A percentile compares a stretch with the other conserved stretches of the same genome.
Evolutionary conservation across 2,329 filamentous ascomycete genomes (phyloP).

Genomic region (Immersiporthe knoxdaviesiana): DNA sequence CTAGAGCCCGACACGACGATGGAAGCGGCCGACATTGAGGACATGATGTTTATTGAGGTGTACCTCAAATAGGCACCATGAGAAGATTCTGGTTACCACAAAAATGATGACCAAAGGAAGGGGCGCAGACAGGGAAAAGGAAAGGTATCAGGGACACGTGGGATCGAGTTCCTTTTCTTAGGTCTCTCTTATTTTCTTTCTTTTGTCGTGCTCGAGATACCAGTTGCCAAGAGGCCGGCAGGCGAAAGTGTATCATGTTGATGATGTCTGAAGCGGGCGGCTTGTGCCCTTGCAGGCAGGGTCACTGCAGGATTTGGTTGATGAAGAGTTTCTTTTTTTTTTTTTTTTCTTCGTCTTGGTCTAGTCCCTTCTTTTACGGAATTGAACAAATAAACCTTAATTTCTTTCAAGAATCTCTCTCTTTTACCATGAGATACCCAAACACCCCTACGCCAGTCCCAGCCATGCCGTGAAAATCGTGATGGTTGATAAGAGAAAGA

Average conservation of each 20-base stretch:
- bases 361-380: conserved; percentile 15
- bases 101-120: background rate
- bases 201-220: conserved; percentile 19
- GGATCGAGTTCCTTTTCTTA: background rate
- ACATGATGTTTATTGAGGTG: conserved; percentile 78
- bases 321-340: background rate
- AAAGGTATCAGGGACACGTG: background rate
- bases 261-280: background rate
- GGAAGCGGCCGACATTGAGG: conserved; percentile 70
- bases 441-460: conserved; percentile 27
- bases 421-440: conserved; percentile 12
- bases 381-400: conserved; percentile 13
- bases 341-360: background rate
- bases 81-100: background rate
- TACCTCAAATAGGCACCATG: conserved; percentile 55
- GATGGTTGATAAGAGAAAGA: no score
- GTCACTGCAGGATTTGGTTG: background rate
- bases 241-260: background rate
- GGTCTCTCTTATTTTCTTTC: no score
- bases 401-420: conserved; percentile 18
- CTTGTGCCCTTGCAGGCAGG: background rate
- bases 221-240: conserved; percentile 8
- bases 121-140: background rate
- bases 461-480: conserved; percentile 25
- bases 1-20: conserved; percentile 65